Conservation (phyloP, 495 filamentous ascomycete genomes). For the Pyronema omphalodes region DNA sequence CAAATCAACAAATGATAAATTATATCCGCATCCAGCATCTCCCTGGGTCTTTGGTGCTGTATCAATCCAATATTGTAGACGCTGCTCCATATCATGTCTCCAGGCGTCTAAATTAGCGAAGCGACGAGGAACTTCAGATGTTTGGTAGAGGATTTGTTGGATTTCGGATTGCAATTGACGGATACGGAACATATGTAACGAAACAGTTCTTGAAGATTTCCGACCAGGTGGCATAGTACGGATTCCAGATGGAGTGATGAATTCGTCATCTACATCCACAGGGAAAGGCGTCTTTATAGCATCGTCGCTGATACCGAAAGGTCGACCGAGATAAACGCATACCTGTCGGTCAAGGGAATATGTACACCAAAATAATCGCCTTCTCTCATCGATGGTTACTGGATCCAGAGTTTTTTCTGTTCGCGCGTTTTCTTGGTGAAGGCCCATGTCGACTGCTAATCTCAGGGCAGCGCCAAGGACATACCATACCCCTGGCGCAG, state of each 20-base stretch:
- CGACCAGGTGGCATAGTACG: background rate
- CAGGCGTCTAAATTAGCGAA: conserved; percentile 28
- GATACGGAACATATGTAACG: conserved; percentile 31
- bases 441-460: conserved; percentile 32
- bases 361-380: conserved; percentile 35
- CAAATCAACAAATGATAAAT: conserved; percentile 32
- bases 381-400: conserved; percentile 31
- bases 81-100: conserved; percentile 33
- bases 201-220: conserved; percentile 26
- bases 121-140: conserved; percentile 25
- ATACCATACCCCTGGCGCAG: conserved; percentile 35
- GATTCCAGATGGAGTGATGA: conserved; percentile 1
- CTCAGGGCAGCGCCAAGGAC: conserved; percentile 32
- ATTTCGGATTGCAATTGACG: conserved; percentile 29
- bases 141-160: conserved; percentile 30
- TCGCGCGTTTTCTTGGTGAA: conserved; percentile 30
- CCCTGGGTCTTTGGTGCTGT: conserved; percentile 19
- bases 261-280: conserved; percentile 28
- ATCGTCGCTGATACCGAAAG: conserved; percentile 33
- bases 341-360: conserved; percentile 36
- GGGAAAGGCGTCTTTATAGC: conserved; percentile 32
- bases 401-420: conserved; percentile 23
- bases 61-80: conserved; percentile 22
- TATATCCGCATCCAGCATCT: conserved; percentile 26
- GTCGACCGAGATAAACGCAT: conserved; percentile 32